Percentiles rank a stretch among this genome's conserved stretches.
Evolutionary conservation across 2,329 filamentous ascomycete genomes (phyloP).

Genomic region (Thyridium curvatum): DNA sequence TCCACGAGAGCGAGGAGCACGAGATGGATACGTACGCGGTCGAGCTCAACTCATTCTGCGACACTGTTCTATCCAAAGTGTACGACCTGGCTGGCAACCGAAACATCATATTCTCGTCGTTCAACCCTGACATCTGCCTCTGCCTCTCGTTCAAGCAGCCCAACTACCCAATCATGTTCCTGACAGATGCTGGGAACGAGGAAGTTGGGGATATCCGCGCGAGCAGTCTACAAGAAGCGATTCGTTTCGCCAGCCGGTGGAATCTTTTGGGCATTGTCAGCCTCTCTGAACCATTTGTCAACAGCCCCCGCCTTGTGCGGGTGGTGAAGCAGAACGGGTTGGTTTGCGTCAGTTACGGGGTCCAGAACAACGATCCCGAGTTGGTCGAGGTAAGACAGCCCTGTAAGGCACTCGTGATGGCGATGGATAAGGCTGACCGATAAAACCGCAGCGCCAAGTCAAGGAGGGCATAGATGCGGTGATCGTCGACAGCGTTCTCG

Average conservation of each 20-base stretch:
- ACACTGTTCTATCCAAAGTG: conserved; percentile 83
- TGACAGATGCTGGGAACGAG: conserved; percentile 80
- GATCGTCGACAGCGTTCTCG: conserved; percentile 91
- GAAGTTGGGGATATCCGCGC: conserved; percentile 84
- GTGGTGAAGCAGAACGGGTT: conserved; percentile 93
- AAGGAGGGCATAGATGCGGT: conserved; percentile 95
- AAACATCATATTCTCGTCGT: conserved; percentile 96
- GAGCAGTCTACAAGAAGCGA: conserved; percentile 87
- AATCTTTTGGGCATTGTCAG: conserved; percentile 88
- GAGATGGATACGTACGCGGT: conserved; percentile 96
- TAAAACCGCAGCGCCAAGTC: conserved; percentile 64
- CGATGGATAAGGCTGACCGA: conserved; percentile 2
- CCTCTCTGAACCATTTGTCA: conserved; percentile 80
- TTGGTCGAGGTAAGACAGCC: conserved; percentile 70
- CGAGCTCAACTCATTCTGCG: conserved; percentile 93
- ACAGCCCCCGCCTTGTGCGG: conserved; percentile 79
- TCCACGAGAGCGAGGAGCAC: conserved; percentile 89
- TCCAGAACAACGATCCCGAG: conserved; percentile 76
- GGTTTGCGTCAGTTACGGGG: conserved; percentile 93
- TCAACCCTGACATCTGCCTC: conserved; percentile 95
- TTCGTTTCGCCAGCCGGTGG: conserved; percentile 92
- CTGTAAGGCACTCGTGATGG: too few species aligned
- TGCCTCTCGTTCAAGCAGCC: conserved; percentile 95
- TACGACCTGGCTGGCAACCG: conserved; percentile 77
- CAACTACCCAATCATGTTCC: conserved; percentile 89